Percentiles rank a stretch among this genome's conserved stretches.
Conservation (phyloP, 2,329 filamentous ascomycete species). For the Tolypocladium tropicale region DNA sequence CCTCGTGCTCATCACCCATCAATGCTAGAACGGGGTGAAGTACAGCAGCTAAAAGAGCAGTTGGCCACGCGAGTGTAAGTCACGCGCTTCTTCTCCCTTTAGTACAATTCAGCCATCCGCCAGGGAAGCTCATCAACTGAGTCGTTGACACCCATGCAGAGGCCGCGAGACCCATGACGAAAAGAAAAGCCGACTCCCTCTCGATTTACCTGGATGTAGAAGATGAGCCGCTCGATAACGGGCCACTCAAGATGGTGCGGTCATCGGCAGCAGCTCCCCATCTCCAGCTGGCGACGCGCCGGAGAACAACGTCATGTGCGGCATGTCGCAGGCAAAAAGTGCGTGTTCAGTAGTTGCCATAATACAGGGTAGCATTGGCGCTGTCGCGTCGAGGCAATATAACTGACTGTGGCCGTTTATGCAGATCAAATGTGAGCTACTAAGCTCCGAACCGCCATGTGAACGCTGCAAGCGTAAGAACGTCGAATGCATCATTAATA, state of each 20-base stretch:
- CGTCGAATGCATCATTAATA: conserved; percentile 4
- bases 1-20: too few species aligned
- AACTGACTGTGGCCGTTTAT: not conserved
- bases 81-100: too few species aligned
- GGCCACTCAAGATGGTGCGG: not conserved
- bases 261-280: not conserved
- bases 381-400: not conserved
- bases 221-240: not conserved
- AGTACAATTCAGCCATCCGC: too few species aligned
- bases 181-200: not conserved
- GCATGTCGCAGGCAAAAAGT: not conserved
- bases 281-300: not conserved
- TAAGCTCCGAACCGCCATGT: conserved; percentile 1
- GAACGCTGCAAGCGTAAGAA: conserved; percentile 2
- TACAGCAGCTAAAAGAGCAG: too few species aligned
- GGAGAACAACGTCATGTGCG: not conserved
- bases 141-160: too few species aligned
- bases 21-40: too few species aligned
- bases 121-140: too few species aligned
- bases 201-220: not conserved
- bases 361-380: too few species aligned
- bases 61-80: too few species aligned
- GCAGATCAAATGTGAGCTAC: conserved; percentile 4
- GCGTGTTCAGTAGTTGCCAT: too few species aligned
- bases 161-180: not conserved